Evolutionary conservation across 305 asterid species (phyloP).

Genomic region (Plantago rigida): DNA sequence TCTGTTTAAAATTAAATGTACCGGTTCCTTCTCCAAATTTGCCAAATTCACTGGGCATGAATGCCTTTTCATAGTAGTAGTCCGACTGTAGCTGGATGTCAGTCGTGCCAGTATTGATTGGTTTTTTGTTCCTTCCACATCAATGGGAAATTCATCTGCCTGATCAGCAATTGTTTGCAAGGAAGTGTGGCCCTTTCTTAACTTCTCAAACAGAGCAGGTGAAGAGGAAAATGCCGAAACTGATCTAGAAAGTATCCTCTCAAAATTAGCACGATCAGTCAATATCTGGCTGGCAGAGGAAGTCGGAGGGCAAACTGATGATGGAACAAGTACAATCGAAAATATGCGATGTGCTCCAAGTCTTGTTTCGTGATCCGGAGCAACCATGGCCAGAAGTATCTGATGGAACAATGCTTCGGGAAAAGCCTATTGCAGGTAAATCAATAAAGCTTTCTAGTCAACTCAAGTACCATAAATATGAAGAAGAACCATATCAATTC

Average conservation of each 20-base stretch:
- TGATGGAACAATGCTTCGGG: conserved; percentile 82
- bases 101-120: conserved; percentile 50
- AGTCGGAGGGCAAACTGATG: conserved; percentile 53
- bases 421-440: conserved; percentile 44
- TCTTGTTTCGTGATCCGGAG: conserved; percentile 67
- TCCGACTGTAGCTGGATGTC: conserved; percentile 51
- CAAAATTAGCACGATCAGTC: conserved; percentile 33
- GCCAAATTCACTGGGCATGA: conserved; percentile 35
- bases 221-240: conserved; percentile 74
- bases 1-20: conserved; percentile 25
- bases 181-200: conserved; percentile 36
- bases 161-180: conserved; percentile 33
- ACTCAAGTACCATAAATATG: background rate
- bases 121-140: conserved; percentile 33
- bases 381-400: conserved; percentile 63
- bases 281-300: conserved; percentile 30
- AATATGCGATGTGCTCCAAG: conserved; percentile 73
- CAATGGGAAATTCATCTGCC: conserved; percentile 30
- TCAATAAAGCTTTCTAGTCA: conserved; percentile 17
- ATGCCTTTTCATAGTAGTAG: conserved; percentile 34
- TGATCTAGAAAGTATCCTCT: conserved; percentile 63
- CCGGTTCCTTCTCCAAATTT: conserved; percentile 50
- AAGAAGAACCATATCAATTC: conserved; percentile 11
- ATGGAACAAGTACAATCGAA: conserved; percentile 75
- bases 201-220: conserved; percentile 56